These are phyloP conservation scores for Chrysoporthe puriensis DNA, from an alignment of 2,329 filamentous ascomycete genomes.

Conservation along the genomic window DNA sequence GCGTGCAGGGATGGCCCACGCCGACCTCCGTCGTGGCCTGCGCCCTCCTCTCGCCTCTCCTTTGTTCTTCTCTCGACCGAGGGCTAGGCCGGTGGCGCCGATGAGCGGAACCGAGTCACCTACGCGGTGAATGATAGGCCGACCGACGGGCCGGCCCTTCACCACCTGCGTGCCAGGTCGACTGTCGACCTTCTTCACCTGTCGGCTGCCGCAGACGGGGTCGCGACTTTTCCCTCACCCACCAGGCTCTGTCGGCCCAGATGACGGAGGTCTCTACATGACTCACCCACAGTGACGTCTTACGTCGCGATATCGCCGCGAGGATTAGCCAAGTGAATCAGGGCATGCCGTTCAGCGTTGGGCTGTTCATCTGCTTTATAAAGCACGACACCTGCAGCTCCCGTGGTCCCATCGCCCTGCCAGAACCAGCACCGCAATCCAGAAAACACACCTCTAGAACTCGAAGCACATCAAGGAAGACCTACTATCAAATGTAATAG, in stretches of 20 bases:
- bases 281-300: conserved; percentile 5
- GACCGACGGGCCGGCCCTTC: no score
- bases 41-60: neutral
- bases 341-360: neutral
- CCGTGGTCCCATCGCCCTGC: no score
- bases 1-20: conserved; percentile 3
- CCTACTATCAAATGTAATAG: no score
- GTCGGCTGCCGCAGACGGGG: no score
- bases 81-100: no score
- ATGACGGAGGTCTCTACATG: neutral
- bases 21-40: conserved; percentile 4
- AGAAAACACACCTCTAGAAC: no score
- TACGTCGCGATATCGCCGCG: neutral
- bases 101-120: neutral
- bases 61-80: neutral
- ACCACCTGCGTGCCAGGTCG: neutral
- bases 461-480: no score
- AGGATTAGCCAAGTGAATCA: neutral
- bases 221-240: neutral
- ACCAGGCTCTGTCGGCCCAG: no score
- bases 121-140: no score
- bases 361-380: no score
- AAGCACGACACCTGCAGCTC: no score
- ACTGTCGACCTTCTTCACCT: conserved; percentile 3
- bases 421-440: no score